phyloP scores from a whole-genome alignment of 2,329 filamentous ascomycete species.

The Parastagonospora nodorum region DNA sequence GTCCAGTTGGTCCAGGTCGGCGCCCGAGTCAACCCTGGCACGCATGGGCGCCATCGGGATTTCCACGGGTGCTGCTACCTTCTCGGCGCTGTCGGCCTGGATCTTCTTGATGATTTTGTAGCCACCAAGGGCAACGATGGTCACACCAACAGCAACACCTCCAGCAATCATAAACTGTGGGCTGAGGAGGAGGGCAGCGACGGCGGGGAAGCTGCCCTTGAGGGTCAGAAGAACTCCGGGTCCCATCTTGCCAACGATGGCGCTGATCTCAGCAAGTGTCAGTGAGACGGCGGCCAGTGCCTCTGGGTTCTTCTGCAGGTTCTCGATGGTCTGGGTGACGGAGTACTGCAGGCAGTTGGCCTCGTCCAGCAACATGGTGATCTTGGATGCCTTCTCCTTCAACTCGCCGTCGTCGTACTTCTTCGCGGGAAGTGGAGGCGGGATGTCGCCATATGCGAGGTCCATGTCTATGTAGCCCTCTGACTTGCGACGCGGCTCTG shows the following conservation, averaged over 20 bases:
- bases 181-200: slow-evolving; percentile 83
- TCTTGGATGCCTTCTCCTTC: slow-evolving; percentile 70
- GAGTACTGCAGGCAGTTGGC: slow-evolving; percentile 87
- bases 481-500: slow-evolving; percentile 43
- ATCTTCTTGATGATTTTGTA: slow-evolving; percentile 98
- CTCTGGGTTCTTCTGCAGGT: slow-evolving; percentile 81
- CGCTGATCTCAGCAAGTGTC: slow-evolving; percentile 88
- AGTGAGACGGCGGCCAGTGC: slow-evolving; percentile 92
- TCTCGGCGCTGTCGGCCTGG: slow-evolving; percentile 51
- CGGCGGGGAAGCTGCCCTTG: slow-evolving; percentile 80
- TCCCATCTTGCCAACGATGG: slow-evolving; percentile 79
- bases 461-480: slow-evolving; percentile 77
- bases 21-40: slow-evolving; percentile 13
- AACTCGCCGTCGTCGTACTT: slow-evolving; percentile 62
- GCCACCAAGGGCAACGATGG: slow-evolving; percentile 91
- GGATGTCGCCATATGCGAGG: slow-evolving; percentile 84
- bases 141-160: slow-evolving; percentile 88
- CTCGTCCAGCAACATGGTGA: slow-evolving; percentile 81
- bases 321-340: slow-evolving; percentile 79
- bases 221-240: slow-evolving; percentile 76
- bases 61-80: slow-evolving; percentile 19
- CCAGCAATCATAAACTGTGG: slow-evolving; percentile 95
- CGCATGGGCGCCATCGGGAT: slow-evolving; percentile 21
- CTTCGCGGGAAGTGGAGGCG: slow-evolving; percentile 65
- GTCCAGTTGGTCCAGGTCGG: slow-evolving; percentile 52